Base-by-base conservation (phyloP, 768 basidiomycete species). In the Auricularia sp. region DNA sequence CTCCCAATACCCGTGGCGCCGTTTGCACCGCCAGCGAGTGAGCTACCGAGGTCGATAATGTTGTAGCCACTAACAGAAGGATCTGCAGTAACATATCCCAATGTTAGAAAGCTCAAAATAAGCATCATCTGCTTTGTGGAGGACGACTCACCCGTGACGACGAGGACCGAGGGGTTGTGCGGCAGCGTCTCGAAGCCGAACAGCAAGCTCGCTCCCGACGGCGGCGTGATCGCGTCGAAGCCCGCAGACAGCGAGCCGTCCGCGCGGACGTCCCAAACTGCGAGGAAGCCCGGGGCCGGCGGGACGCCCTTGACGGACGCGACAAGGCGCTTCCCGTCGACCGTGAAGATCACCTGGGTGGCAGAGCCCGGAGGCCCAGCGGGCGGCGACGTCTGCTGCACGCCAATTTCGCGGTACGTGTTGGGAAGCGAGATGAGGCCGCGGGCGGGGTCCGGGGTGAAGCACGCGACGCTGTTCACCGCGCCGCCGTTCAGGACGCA, bases 351-450 rank as follows among this genome's bases (percentile, higher is more conserved):
- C 65, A 83, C 68, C 65, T 83, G 79, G 69, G 77, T 78, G 56
- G 75, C 73, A 18, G 75, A 75, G 58, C 79, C 79, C 1, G 79
- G 74, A 13, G 82, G 82, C 6, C 82, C 82, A 18, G 71, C 80
- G 0, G 82, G 77, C 54, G 81, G 82, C 18, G 81, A 81, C 10
- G 82, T 82, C 70, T 83, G 82, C 69, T 81, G 80, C 63, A 83
- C 71, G 34, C 71, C 71, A 29, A 82, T 73, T 13, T 77, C 71
- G 54, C 82, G 79, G 14, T 76, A 72, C 6, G 80, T 78, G 72
- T 78, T 78, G 37, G 74, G 64, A 21, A 79, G 74, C 6, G 77
- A 70, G 35, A 73, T 65, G 35, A 82, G 75, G 24, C 82, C 82
- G 33, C 68, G 70, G 64, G 73, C 72, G 58, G 74, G 69, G 71